Percentiles rank a stretch among this genome's conserved stretches.
These are phyloP conservation scores for Kurtzmaniella quercitrusa DNA, from an alignment of 1,139 yeast genomes.

Conservation along the genomic window DNA sequence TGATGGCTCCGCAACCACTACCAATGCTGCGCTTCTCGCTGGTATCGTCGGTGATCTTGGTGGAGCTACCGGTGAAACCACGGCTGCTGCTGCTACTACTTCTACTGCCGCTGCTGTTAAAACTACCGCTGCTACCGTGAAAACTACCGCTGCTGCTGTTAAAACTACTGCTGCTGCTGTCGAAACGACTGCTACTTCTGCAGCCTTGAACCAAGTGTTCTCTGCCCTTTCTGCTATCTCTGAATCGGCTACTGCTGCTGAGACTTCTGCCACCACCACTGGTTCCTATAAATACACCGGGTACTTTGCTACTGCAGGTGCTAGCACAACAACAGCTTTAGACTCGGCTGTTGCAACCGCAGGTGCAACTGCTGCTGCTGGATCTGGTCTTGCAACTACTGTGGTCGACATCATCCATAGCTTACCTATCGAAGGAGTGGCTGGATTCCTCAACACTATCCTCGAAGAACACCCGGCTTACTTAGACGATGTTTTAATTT, in stretches of 20 bases:
- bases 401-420: conserved; percentile 14
- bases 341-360: neutral
- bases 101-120: neutral
- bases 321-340: neutral
- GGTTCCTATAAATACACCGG: neutral
- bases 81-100: conserved; percentile 1
- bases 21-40: neutral
- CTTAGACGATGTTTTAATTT: conserved; percentile 23
- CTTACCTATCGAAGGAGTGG: conserved; percentile 25
- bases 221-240: neutral
- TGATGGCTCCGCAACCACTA: neutral
- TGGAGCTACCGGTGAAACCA: neutral
- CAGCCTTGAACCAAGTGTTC: neutral
- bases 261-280: neutral
- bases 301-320: neutral
- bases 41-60: conserved; percentile 2
- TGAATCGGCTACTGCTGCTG: neutral
- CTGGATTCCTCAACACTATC: conserved; percentile 27
- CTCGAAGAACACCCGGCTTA: conserved; percentile 21
- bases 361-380: too few species aligned
- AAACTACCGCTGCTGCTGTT: neutral
- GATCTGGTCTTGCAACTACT: neutral
- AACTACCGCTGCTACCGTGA: neutral
- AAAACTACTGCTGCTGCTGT: neutral
- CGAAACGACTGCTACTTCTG: neutral